These are phyloP conservation scores for Phytophthora rubi DNA, from an alignment of 352 stramenopile genomes.

Conservation along the genomic window DNA sequence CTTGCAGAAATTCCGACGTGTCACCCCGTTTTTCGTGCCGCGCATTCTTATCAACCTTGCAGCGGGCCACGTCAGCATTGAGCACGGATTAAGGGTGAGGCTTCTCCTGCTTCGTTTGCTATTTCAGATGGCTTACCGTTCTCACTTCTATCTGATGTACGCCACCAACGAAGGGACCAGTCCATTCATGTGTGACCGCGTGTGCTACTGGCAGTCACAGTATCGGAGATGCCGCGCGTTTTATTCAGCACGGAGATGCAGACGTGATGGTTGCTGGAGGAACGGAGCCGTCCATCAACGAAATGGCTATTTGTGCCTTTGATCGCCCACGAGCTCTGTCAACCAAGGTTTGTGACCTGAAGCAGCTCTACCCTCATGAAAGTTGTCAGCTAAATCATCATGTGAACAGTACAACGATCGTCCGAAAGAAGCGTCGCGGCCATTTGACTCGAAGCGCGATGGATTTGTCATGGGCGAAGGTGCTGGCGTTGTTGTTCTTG, in stretches of 20 bases:
- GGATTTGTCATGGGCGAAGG: slow-evolving; percentile 97
- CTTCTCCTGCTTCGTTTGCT: not conserved
- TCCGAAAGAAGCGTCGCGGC: slow-evolving; percentile 85
- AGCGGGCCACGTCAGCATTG: slow-evolving; percentile 88
- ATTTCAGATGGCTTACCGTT: no score
- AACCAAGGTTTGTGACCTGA: slow-evolving; percentile 55
- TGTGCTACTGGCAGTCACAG: slow-evolving; percentile 95
- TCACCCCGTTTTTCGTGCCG: slow-evolving; percentile 94
- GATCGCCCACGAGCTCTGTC: slow-evolving; percentile 93
- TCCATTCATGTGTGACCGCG: slow-evolving; percentile 95
- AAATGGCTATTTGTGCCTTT: slow-evolving; percentile 94
- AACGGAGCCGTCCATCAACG: slow-evolving; percentile 93
- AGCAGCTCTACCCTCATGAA: not conserved
- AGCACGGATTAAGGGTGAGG: slow-evolving; percentile 79
- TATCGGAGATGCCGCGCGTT: slow-evolving; percentile 94
- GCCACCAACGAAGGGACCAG: slow-evolving; percentile 79
- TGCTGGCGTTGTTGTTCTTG: slow-evolving; percentile 64
- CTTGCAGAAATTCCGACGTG: slow-evolving; percentile 71
- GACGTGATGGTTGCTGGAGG: slow-evolving; percentile 96
- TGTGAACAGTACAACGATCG: slow-evolving; percentile 92
- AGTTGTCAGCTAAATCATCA: not conserved
- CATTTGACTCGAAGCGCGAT: slow-evolving; percentile 94
- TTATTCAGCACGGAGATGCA: slow-evolving; percentile 84
- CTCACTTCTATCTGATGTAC: no score
- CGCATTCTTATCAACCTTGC: slow-evolving; percentile 93